phyloP scores from a whole-genome alignment of 1,139 yeast genomes.

The Yamadazyma kanchanaburiensis region DNA sequence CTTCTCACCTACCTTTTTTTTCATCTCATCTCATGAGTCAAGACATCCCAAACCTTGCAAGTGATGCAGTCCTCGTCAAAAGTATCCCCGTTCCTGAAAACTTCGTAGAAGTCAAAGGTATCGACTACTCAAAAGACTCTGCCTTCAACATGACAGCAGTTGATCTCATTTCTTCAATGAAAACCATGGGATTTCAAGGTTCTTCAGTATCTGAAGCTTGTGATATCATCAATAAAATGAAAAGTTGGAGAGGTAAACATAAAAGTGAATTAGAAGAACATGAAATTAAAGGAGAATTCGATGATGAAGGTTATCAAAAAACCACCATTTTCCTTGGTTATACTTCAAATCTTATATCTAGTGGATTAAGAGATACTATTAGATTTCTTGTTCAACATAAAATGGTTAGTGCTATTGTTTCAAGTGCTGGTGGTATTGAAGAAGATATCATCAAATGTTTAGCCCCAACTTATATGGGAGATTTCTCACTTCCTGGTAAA shows the following conservation, averaged over 20 bases:
- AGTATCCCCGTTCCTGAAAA: slow-evolving; percentile 84
- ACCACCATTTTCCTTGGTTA: slow-evolving; percentile 93
- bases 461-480: slow-evolving; percentile 95
- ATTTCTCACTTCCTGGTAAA: slow-evolving; percentile 76
- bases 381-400: slow-evolving; percentile 88
- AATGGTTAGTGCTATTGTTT: slow-evolving; percentile 91
- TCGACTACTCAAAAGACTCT: slow-evolving; percentile 77
- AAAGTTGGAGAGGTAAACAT: slow-evolving; percentile 85
- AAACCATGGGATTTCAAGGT: slow-evolving; percentile 98
- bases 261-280: slow-evolving; percentile 62
- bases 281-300: slow-evolving; percentile 68
- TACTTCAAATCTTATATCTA: slow-evolving; percentile 93
- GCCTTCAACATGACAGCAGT: slow-evolving; percentile 72
- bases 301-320: slow-evolving; percentile 77
- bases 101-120: slow-evolving; percentile 75
- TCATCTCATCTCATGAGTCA: too few species aligned
- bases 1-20: too few species aligned
- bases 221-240: slow-evolving; percentile 87
- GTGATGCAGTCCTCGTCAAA: slow-evolving; percentile 85
- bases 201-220: slow-evolving; percentile 82
- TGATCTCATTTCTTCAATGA: slow-evolving; percentile 79
- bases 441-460: slow-evolving; percentile 94
- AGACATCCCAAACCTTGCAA: slow-evolving; percentile 65
- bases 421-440: slow-evolving; percentile 97
- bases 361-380: slow-evolving; percentile 89